Conservation (phyloP, 1,284 basidiomycete species). For the Moesziomyces parantarcticus region DNA sequence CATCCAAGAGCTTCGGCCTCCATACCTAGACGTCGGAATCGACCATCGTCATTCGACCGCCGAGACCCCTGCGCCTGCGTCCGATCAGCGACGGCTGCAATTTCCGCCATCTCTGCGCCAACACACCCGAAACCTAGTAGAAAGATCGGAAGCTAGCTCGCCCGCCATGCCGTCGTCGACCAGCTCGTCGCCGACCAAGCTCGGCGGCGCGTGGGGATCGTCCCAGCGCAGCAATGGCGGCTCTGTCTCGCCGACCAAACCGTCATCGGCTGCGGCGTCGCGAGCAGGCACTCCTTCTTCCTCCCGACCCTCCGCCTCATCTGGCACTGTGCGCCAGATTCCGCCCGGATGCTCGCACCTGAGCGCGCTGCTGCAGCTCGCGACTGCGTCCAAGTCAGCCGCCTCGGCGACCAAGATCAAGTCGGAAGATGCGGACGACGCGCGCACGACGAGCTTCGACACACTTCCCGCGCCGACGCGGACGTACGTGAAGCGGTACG, state of each 20-base stretch:
- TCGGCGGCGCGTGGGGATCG: slow-evolving; percentile 11
- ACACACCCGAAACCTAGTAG: not conserved
- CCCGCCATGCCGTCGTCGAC: slow-evolving; percentile 28
- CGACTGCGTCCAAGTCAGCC: slow-evolving; percentile 3
- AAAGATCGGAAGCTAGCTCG: not conserved
- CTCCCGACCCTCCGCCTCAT: slow-evolving; percentile 1
- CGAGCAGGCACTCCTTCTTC: slow-evolving; percentile 31
- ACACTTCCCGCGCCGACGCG: slow-evolving; percentile 14
- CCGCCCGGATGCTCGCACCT: slow-evolving; percentile 41
- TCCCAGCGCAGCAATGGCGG: slow-evolving; percentile 34
- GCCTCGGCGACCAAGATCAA: slow-evolving; percentile 30
- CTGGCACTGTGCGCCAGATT: slow-evolving; percentile 15
- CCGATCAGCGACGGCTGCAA: too few relatives aligned
- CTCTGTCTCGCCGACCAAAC: slow-evolving; percentile 36
- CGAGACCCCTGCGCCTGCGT: too few relatives aligned
- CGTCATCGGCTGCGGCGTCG: slow-evolving; percentile 26
- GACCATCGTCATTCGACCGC: too few relatives aligned
- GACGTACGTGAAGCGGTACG: slow-evolving; percentile 50
- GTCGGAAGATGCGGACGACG: slow-evolving; percentile 30
- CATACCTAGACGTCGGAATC: too few relatives aligned
- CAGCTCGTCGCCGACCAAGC: slow-evolving; percentile 25
- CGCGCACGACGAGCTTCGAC: slow-evolving; percentile 17
- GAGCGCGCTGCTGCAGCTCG: slow-evolving; percentile 24
- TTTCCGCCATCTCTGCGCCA: too few relatives aligned
- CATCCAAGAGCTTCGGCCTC: too few relatives aligned